Conservation (phyloP, 2,329 filamentous ascomycete genomes). For the Fusarium multiceps region DNA sequence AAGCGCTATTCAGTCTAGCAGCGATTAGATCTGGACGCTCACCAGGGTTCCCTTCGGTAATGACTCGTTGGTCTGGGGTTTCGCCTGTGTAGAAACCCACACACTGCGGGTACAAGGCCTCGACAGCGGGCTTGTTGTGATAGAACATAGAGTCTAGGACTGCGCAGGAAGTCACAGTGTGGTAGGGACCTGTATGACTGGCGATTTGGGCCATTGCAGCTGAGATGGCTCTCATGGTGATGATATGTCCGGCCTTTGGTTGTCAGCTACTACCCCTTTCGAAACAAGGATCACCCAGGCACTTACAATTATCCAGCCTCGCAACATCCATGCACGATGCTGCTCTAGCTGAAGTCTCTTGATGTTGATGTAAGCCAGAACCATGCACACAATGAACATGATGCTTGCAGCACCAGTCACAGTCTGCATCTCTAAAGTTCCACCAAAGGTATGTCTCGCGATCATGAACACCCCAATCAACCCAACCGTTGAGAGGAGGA, state of each 20-base stretch:
- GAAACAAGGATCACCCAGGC: fast-evolving
- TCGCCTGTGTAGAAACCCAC: constrained; percentile 50
- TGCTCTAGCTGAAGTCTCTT: constrained; percentile 71
- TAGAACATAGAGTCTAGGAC: constrained; percentile 58
- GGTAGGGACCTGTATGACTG: constrained; percentile 45
- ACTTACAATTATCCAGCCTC: constrained; percentile 61
- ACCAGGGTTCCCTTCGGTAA: constrained; percentile 49
- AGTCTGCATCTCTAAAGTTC: constrained; percentile 61
- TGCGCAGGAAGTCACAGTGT: constrained; percentile 55
- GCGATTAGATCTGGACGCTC: constrained; percentile 49
- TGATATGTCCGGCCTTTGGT: constrained; percentile 57
- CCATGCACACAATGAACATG: constrained; percentile 56
- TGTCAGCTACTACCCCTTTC: background rate
- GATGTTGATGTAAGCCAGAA: constrained; percentile 66
- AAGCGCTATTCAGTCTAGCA: constrained; percentile 59
- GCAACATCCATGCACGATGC: constrained; percentile 72
- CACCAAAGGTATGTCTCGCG: constrained; percentile 63
- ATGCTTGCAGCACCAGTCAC: constrained; percentile 58
- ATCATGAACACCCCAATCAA: constrained; percentile 66
- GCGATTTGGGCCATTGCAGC: constrained; percentile 56
- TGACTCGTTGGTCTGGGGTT: constrained; percentile 13
- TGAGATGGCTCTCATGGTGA: constrained; percentile 63
- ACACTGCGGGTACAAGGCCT: constrained; percentile 59
- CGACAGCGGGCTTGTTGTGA: constrained; percentile 43
- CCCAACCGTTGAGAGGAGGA: constrained; percentile 59